A percentile compares a stretch with the other conserved stretches of the same genome.
Evolutionary conservation across 2,329 filamentous ascomycete species (phyloP).

Genomic region (Exophiala calicioides): DNA sequence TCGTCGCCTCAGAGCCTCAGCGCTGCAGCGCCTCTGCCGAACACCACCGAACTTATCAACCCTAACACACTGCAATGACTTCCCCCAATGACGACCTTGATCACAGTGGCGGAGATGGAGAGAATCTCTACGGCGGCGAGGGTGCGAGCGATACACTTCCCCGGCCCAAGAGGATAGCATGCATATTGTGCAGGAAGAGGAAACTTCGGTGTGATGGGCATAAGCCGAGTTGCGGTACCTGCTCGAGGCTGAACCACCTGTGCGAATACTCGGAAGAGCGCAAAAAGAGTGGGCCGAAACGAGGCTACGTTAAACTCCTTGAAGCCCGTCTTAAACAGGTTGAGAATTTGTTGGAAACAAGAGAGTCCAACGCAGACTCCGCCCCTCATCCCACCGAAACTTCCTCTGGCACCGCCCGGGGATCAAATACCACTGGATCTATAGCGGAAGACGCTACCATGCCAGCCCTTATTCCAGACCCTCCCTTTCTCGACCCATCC

Average conservation of each 20-base stretch:
- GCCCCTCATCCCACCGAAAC: conserved; percentile 1
- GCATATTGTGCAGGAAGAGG: conserved; percentile 81
- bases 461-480: conserved; percentile 16
- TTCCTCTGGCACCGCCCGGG: too few relatives aligned
- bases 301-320: conserved; percentile 90
- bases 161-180: conserved; percentile 90
- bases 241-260: conserved; percentile 78
- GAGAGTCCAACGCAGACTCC: conserved; percentile 13
- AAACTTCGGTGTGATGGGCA: conserved; percentile 71
- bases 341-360: conserved; percentile 31
- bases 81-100: conserved; percentile 14
- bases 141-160: conserved; percentile 51
- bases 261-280: conserved; percentile 91
- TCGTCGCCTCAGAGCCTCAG: too few relatives aligned
- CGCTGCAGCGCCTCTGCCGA: too few relatives aligned
- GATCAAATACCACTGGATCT: too few relatives aligned
- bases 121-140: conserved; percentile 5
- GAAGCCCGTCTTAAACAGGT: conserved; percentile 70
- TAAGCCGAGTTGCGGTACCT: conserved; percentile 84
- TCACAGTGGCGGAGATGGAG: conserved; percentile 4
- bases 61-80: conserved; percentile 2
- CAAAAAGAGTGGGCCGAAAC: conserved; percentile 91
- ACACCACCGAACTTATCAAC: neutral
- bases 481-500: conserved; percentile 22
- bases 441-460: conserved; percentile 20